Evolutionary conservation across 176 grass and related monocot genomes (phyloP).

Genomic region (Triticum urartu): DNA sequence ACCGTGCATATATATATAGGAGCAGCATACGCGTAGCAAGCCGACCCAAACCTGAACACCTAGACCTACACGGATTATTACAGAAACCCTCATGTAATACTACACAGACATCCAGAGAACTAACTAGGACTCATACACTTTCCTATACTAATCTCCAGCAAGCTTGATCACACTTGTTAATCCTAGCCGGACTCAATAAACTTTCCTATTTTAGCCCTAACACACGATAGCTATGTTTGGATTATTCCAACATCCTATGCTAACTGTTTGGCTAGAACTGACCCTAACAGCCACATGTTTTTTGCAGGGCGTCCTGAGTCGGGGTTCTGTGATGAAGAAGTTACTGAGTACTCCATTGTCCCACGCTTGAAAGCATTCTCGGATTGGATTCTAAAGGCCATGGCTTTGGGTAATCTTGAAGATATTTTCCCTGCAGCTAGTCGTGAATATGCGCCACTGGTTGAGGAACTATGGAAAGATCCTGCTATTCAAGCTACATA

Average conservation of each 20-base stretch:
- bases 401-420: conserved; percentile 91
- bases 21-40: no score
- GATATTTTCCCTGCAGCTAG: conserved; percentile 86
- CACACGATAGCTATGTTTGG: no score
- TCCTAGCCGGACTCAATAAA: no score
- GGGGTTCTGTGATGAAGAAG: conserved; percentile 29
- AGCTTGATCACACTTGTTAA: no score
- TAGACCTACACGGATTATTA: no score
- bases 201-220: no score
- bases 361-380: conserved; percentile 75
- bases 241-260: background rate
- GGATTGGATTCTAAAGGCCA: conserved; percentile 89
- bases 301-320: conserved; percentile 38
- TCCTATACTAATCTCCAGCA: no score
- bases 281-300: conserved; percentile 13
- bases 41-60: no score
- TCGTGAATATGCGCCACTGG: conserved; percentile 83
- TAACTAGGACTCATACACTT: no score
- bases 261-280: background rate
- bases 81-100: no score
- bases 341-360: conserved; percentile 61
- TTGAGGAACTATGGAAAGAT: conserved; percentile 97
- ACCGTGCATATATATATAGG: no score
- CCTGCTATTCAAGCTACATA: conserved; percentile 92
- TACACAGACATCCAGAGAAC: no score